These are phyloP conservation scores for Chaetomium cochliodes DNA, from an alignment of 495 filamentous ascomycete genomes.

Conservation along the genomic window DNA sequence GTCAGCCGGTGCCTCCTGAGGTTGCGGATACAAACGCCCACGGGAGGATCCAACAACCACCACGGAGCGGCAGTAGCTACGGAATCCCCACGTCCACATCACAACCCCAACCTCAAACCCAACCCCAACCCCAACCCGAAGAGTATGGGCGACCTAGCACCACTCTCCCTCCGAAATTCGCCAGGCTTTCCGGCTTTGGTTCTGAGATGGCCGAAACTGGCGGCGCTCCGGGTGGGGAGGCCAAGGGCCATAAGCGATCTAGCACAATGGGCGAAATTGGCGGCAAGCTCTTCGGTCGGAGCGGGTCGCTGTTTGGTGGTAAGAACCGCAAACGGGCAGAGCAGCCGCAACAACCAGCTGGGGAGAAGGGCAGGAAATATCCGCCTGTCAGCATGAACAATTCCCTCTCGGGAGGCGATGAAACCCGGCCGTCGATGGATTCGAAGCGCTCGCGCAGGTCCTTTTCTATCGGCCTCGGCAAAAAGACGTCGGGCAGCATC, in stretches of 20 bases:
- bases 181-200: slow-evolving; percentile 47
- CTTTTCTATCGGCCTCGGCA: slow-evolving; percentile 68
- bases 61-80: slow-evolving; percentile 68
- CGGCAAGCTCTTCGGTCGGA: slow-evolving; percentile 76
- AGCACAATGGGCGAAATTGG: slow-evolving; percentile 81
- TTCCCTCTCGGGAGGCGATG: slow-evolving; percentile 46
- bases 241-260: slow-evolving; percentile 82
- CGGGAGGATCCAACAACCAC: slow-evolving; percentile 87
- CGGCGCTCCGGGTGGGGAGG: slow-evolving; percentile 25
- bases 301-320: slow-evolving; percentile 72
- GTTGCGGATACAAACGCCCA: slow-evolving; percentile 88
- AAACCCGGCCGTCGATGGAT: slow-evolving; percentile 73
- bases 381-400: slow-evolving; percentile 79
- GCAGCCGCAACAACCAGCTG: slow-evolving; percentile 38
- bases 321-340: slow-evolving; percentile 47
- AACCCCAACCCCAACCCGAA: slow-evolving; percentile 43
- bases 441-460: slow-evolving; percentile 66
- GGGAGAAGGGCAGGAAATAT: slow-evolving; percentile 59
- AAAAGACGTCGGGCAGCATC: slow-evolving; percentile 65
- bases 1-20: slow-evolving; percentile 81
- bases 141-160: slow-evolving; percentile 61
- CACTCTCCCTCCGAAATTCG: slow-evolving; percentile 52
- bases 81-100: slow-evolving; percentile 64
- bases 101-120: slow-evolving; percentile 47
- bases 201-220: slow-evolving; percentile 13